phyloP scores from a whole-genome alignment of 2,329 filamentous ascomycete genomes.

The Geosmithia flava region DNA sequence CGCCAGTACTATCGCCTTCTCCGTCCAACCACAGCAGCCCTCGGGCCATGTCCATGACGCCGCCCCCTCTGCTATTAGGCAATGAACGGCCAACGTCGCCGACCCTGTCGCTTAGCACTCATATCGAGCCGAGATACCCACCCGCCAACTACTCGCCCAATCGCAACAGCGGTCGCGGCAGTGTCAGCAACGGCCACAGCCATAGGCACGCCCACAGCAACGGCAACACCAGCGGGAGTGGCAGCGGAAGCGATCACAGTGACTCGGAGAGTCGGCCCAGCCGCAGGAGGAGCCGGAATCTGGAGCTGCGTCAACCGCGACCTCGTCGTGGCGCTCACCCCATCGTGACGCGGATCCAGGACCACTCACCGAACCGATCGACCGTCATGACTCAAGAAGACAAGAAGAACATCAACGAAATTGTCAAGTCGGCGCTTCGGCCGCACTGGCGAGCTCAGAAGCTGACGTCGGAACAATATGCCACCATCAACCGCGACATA shows the following conservation, averaged over 20 bases:
- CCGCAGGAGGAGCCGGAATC: constrained; percentile 16
- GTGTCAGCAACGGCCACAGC: constrained; percentile 9
- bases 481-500: constrained; percentile 79
- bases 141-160: constrained; percentile 61
- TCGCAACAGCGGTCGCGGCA: constrained; percentile 4
- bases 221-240: background rate
- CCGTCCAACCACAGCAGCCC: constrained; percentile 55
- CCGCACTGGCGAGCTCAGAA: constrained; percentile 71
- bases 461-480: constrained; percentile 82
- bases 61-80: constrained; percentile 49
- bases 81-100: constrained; percentile 50
- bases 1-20: constrained; percentile 54
- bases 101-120: constrained; percentile 52
- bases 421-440: constrained; percentile 73
- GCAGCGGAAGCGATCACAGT: constrained; percentile 26
- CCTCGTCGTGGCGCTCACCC: constrained; percentile 29
- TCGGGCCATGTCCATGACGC: constrained; percentile 53
- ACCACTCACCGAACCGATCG: constrained; percentile 55
- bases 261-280: constrained; percentile 26
- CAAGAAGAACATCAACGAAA: constrained; percentile 79
- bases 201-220: constrained; percentile 9
- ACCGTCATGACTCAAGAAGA: constrained; percentile 58
- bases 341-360: constrained; percentile 35
- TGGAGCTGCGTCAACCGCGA: constrained; percentile 40
- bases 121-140: constrained; percentile 62